These are phyloP conservation scores for Akanthomyces uredinophilus DNA, from an alignment of 2,329 filamentous ascomycete species.

Conservation along the genomic window DNA sequence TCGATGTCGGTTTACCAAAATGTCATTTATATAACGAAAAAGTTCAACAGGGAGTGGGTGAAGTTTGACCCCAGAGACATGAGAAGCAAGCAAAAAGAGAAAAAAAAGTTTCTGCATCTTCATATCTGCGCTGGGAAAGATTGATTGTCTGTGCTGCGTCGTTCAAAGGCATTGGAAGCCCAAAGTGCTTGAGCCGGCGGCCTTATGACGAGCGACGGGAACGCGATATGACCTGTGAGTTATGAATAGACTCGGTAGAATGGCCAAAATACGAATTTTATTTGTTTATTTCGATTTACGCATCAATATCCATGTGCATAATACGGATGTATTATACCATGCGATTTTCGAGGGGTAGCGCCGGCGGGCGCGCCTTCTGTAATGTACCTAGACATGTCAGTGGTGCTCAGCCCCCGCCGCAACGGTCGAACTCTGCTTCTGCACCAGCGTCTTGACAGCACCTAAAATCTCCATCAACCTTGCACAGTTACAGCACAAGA, in stretches of 20 bases:
- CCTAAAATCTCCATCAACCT: not conserved
- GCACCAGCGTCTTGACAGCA: not conserved
- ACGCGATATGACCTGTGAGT: slow-evolving; percentile 25
- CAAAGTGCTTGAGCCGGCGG: slow-evolving; percentile 21
- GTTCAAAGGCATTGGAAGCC: slow-evolving; percentile 20
- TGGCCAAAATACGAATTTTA: slow-evolving; percentile 29
- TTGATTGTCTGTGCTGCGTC: slow-evolving; percentile 22
- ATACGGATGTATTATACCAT: too few species aligned
- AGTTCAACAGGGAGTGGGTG: slow-evolving; percentile 9
- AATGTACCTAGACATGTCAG: not conserved
- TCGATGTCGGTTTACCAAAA: slow-evolving; percentile 12
- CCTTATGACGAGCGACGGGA: slow-evolving; percentile 18
- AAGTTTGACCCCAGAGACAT: slow-evolving; percentile 3
- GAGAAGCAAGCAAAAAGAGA: slow-evolving; percentile 23
- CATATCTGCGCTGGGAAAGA: slow-evolving; percentile 25
- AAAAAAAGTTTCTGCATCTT: slow-evolving; percentile 33
- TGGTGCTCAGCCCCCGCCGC: not conserved
- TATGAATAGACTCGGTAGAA: slow-evolving; percentile 35
- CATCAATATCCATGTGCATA: too few species aligned
- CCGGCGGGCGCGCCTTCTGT: not conserved
- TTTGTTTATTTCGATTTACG: slow-evolving; percentile 8
- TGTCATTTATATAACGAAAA: slow-evolving; percentile 15
- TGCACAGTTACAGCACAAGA: not conserved
- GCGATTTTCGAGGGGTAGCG: not conserved
- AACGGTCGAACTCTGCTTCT: not conserved